Base-by-base conservation (phyloP, 2,329 filamentous ascomycete genomes). In the Aspergillus caelatus region DNA sequence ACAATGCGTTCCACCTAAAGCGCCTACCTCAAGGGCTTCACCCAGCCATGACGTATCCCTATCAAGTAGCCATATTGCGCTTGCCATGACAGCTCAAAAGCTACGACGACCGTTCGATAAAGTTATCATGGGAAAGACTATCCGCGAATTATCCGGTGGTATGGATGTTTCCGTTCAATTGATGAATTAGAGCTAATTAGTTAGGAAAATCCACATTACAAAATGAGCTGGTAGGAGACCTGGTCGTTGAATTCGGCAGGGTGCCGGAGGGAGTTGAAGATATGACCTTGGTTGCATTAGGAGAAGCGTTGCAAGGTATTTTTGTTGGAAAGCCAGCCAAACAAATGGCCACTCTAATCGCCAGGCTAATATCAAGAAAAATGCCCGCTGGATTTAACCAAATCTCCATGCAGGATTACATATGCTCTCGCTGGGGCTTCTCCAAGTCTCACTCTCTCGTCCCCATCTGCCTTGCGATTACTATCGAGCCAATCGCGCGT, bases 211-310 rank as follows among this genome's bases (percentile, higher is more conserved):
- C 81, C 1, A 81, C 80, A 1, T 69, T 83, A 2, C 77, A 82
- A 61, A 83, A 82, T 60, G 80, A 83, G 62, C 73, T 82, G 58
- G 74, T 79, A 12, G 81, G 80, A 2, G 79, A 82, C 64, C 72
- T 82, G 26, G 65, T 72, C 11, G 71, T 70, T 23, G 80, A 82
- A 63, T 80, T 82, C 62, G 79, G 78, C 10, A 69, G 65, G 7
- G 64, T 79, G 1, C 80, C 81, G 6, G 79, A 82, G 45, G 72
- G 76, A 10, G 68, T 74, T 5, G 80, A 82, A 55, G 78, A 81
- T 36, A 67, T 79, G 61, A 63, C 77, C 26, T 62, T 82, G 9
- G 61, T 65, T 2, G 71, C 73, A 26, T 68, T 82, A 3, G 72
- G 68, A 30, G 66, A 72, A 8, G 64, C 67, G 7, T 61, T 80